These are phyloP conservation scores for Tremellales sp. DNA, from an alignment of 1,284 basidiomycete species.

Conservation along the genomic window DNA sequence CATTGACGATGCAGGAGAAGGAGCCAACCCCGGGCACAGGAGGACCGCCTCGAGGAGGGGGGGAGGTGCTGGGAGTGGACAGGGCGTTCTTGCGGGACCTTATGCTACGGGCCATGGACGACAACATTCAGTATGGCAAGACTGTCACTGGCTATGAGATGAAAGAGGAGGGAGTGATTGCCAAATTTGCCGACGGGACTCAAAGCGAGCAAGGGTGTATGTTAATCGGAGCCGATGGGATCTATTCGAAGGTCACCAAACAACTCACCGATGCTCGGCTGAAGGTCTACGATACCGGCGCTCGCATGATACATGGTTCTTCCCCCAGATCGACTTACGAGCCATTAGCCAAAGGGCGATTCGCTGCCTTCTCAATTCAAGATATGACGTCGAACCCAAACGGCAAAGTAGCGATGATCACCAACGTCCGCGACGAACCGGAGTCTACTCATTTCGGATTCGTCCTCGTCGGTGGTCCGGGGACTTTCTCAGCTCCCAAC, in stretches of 20 bases:
- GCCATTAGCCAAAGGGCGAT: constrained; percentile 11
- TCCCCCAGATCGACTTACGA: constrained; percentile 11
- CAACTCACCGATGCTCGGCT: constrained; percentile 7
- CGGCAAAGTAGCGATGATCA: constrained; percentile 7
- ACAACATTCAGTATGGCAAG: constrained; percentile 3
- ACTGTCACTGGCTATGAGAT: constrained; percentile 9
- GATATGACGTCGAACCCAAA: constrained; percentile 1
- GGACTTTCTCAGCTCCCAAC: constrained; percentile 10
- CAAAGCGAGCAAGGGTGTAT: constrained; percentile 5
- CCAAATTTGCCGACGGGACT: constrained; percentile 7
- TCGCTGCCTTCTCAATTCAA: not conserved
- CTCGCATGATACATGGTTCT: constrained; percentile 13
- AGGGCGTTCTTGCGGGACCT: constrained; percentile 1
- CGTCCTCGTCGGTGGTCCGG: constrained; percentile 9
- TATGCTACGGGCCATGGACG: constrained; percentile 7
- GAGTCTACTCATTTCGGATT: constrained; percentile 8
- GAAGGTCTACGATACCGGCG: constrained; percentile 13
- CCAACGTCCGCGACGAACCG: constrained; percentile 15
- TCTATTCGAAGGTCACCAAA: constrained; percentile 9
- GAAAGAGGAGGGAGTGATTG: constrained; percentile 3
- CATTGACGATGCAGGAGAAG: not conserved
- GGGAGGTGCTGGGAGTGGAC: not conserved
- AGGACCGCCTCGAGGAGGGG: not conserved
- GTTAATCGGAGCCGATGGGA: constrained; percentile 10
- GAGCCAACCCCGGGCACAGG: not conserved